Evolutionary conservation across 768 basidiomycete genomes (phyloP), one percentile per base, ranked within the genome.

Genomic region (Phlegmacium glaucopus): DNA sequence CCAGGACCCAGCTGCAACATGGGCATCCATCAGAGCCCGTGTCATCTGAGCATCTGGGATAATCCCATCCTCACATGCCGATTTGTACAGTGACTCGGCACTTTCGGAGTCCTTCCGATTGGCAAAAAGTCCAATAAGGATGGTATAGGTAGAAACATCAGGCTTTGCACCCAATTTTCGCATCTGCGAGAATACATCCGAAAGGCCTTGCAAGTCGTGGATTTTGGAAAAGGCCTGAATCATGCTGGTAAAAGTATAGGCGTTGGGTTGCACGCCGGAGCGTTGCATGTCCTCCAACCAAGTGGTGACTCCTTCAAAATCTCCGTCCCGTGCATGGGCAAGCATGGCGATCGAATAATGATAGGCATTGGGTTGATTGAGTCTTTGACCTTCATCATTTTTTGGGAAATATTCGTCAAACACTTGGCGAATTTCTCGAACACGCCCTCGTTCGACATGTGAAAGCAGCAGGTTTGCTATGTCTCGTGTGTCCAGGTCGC

Each of bases 1-100:
- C 90, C 91, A 96, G 9, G 84, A 82, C 2, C 87, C 89, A 2
- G 82, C 76, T 58, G 89, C 82, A 41, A 90, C 85, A 58, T 94
- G 81, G 0, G 87, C 91, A 56, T 89, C 81, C 82, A 97, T 83
- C 41, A 95, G 63, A 6, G 85, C 68, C 11, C 79, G 76, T 53
- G 84, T 70, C 83, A 91, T 84, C 32, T 62, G 67, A 29, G 72
- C 70, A 61, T 89, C 83, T 3, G 86, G 87, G 12, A 66, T 61
- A 45, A 91, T 58, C 12, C 82, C 83, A 32, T 85, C 80, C 12
- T 64, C 58, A 38, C 90, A 40, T 1, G 87, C 87, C 36, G 74
- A 77, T 63, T 77, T 70, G 67, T 82, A 90, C 41, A 89, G 63
- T 9, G 72, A 71, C 58, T 89, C 83, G 1, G 88, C 88, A 18